These are phyloP conservation scores for Raphanus sativus DNA, from an alignment of 345 rosid species.

Conservation along the genomic window DNA sequence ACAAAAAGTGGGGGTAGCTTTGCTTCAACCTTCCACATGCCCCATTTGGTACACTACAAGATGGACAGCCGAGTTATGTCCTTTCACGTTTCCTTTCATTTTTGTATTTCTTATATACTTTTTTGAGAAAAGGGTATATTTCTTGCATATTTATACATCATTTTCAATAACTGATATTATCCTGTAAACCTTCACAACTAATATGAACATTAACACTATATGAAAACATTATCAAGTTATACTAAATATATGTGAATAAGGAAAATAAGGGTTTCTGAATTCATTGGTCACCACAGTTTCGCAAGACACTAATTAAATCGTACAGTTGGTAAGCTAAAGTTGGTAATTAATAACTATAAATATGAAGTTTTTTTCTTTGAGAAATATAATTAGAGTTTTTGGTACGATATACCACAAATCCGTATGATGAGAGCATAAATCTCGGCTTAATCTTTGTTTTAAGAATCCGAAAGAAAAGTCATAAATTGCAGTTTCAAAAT, in stretches of 20 bases:
- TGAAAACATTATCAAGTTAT: not conserved
- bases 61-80: constrained; percentile 52
- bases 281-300: not conserved
- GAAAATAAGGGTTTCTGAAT: not conserved
- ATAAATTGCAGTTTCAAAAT: constrained; percentile 19
- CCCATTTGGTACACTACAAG: constrained; percentile 40
- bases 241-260: not conserved
- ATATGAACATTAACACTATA: not conserved
- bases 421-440: constrained; percentile 26
- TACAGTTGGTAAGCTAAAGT: constrained; percentile 4
- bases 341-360: not conserved
- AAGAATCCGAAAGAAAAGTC: constrained; percentile 18
- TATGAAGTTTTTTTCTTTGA: not conserved
- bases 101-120: constrained; percentile 24
- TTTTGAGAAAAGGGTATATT: not conserved
- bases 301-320: not conserved
- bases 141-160: not conserved
- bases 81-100: constrained; percentile 25
- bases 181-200: not conserved
- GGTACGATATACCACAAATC: constrained; percentile 18
- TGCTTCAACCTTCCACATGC: constrained; percentile 50
- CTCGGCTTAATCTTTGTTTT: constrained; percentile 26
- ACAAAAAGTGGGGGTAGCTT: constrained; percentile 33
- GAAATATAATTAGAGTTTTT: constrained; percentile 1
- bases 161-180: not conserved